These are phyloP conservation scores for Fagus sylvatica DNA, from an alignment of 306 rosid species.

Conservation along the genomic window DNA sequence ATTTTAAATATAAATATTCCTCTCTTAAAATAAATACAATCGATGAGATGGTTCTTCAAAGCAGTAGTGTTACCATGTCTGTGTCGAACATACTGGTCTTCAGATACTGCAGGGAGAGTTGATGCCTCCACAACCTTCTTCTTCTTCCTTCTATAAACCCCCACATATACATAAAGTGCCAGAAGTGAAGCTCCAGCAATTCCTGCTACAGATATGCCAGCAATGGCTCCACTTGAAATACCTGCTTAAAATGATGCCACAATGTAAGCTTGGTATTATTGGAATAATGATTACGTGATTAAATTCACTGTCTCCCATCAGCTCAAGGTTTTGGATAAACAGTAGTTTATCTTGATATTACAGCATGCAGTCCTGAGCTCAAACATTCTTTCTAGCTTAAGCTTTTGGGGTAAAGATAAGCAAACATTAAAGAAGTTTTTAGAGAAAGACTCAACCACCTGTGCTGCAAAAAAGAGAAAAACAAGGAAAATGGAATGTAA, in stretches of 20 bases:
- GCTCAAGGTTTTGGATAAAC: no score
- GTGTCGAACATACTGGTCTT: slow-evolving; percentile 38
- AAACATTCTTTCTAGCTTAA: no score
- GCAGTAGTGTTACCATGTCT: slow-evolving; percentile 32
- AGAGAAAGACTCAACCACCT: slow-evolving; percentile 46
- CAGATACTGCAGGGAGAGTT: slow-evolving; percentile 32
- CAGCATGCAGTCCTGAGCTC: no score
- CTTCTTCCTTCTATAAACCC: slow-evolving; percentile 36
- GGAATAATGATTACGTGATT: no score
- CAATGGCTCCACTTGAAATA: slow-evolving; percentile 47
- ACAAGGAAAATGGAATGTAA: slow-evolving; percentile 13
- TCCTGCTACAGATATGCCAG: slow-evolving; percentile 51
- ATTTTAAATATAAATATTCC: neutral
- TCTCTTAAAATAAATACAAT: neutral
- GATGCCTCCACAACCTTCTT: slow-evolving; percentile 38
- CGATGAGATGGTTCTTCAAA: neutral
- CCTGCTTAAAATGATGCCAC: slow-evolving; percentile 47
- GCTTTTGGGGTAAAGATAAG: neutral
- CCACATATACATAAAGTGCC: slow-evolving; percentile 36
- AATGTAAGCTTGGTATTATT: slow-evolving; percentile 18
- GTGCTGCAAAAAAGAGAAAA: slow-evolving; percentile 54
- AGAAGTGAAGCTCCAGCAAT: slow-evolving; percentile 40
- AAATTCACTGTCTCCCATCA: no score
- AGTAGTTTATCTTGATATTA: no score
- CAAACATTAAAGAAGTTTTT: slow-evolving; percentile 13